These are phyloP conservation scores for Stereocaulon alpinum DNA, from an alignment of 495 filamentous ascomycete genomes.

Conservation along the genomic window DNA sequence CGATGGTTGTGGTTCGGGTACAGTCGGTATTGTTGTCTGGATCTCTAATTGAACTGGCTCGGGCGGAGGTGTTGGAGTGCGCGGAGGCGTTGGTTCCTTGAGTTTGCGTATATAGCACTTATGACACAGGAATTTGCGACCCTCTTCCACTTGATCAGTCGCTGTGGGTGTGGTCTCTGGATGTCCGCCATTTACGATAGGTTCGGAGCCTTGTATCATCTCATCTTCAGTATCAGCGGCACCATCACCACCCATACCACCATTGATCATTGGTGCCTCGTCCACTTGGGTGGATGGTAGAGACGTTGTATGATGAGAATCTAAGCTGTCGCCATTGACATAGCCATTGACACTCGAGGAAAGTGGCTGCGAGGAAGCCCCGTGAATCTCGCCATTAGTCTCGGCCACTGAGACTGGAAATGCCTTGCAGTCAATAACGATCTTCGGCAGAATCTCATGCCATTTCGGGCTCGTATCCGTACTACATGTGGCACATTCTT, in stretches of 20 bases:
- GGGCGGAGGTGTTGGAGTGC: constrained; percentile 26
- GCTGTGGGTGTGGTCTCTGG: constrained; percentile 11
- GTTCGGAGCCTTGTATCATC: constrained; percentile 26
- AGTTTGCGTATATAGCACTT: constrained; percentile 42
- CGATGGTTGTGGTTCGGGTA: constrained; percentile 24
- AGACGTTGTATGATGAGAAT: not conserved
- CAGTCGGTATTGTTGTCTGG: constrained; percentile 31
- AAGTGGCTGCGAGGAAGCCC: not conserved
- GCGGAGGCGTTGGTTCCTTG: constrained; percentile 26
- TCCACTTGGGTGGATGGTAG: constrained; percentile 3
- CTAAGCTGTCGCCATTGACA: not conserved
- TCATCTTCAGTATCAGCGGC: constrained; percentile 12
- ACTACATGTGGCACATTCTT: constrained; percentile 21
- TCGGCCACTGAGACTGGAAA: not conserved
- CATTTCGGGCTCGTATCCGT: constrained; percentile 21
- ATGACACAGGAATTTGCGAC: constrained; percentile 36
- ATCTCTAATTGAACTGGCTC: constrained; percentile 21
- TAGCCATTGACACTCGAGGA: not conserved
- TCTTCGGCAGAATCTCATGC: constrained; percentile 17
- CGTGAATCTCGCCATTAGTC: not conserved
- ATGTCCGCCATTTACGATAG: constrained; percentile 29
- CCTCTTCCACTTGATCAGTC: constrained; percentile 6
- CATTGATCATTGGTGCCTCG: constrained; percentile 1
- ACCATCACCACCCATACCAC: constrained; percentile 24
- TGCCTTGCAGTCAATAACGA: not conserved